Percentiles rank a stretch among this genome's conserved stretches.
Conservation (phyloP, 306 rosid genomes). For the Potentilla sterilis region DNA sequence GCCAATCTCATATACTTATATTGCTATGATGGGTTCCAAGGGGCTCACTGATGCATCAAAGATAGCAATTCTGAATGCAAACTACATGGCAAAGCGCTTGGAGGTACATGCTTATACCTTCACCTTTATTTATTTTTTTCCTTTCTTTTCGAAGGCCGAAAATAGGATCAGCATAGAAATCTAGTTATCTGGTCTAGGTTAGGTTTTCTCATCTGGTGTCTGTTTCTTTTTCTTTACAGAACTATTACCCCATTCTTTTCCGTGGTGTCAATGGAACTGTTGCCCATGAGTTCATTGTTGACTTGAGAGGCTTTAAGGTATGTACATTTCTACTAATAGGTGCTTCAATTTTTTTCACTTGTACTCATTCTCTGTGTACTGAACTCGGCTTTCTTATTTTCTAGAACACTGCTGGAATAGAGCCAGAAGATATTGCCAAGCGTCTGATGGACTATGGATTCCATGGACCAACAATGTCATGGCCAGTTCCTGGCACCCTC, state of each 20-base stretch:
- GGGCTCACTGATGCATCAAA: conserved; percentile 96
- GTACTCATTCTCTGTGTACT: not conserved
- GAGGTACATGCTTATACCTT: conserved; percentile 56
- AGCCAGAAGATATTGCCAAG: conserved; percentile 94
- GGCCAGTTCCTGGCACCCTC: conserved; percentile 99
- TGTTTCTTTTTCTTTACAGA: conserved; percentile 40
- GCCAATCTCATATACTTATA: conserved; percentile 94
- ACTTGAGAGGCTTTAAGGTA: conserved; percentile 97
- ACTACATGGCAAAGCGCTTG: conserved; percentile 96
- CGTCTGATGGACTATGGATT: conserved; percentile 98
- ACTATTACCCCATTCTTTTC: conserved; percentile 82
- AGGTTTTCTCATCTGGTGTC: conserved; percentile 19
- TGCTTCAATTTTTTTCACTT: conserved; percentile 7
- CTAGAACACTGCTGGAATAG: conserved; percentile 85
- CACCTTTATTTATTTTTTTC: conserved; percentile 2
- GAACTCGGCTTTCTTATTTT: not conserved
- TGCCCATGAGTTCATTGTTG: conserved; percentile 95
- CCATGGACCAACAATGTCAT: conserved; percentile 98
- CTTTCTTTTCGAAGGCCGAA: not conserved
- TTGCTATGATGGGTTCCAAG: conserved; percentile 98
- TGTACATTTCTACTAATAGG: conserved; percentile 7
- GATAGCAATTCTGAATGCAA: conserved; percentile 94
- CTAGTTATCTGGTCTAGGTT: not conserved
- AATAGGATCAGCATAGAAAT: not conserved
- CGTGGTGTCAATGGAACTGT: conserved; percentile 97